Evolutionary conservation across 495 filamentous ascomycete genomes (phyloP).

Genomic region (Physcia stellaris): DNA sequence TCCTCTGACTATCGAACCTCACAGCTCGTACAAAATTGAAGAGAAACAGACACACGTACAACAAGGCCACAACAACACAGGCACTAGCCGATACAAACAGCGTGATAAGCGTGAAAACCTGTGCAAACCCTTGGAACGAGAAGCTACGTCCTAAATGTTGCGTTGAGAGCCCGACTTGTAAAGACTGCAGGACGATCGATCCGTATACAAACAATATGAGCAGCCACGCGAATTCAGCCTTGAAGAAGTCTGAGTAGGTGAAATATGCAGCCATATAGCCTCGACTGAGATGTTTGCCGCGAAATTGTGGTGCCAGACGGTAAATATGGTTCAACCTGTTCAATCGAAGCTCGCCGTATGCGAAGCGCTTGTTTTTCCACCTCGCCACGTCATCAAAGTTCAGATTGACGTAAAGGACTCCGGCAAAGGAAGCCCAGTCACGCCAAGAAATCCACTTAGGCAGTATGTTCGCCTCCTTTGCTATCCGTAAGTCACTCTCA

Average conservation of each 20-base stretch:
- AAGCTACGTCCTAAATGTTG: conserved; percentile 24
- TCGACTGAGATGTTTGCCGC: conserved; percentile 9
- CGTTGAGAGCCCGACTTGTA: conserved; percentile 16
- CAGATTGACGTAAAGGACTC: conserved; percentile 5
- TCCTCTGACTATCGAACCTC: too few species aligned
- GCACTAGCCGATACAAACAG: conserved; percentile 19
- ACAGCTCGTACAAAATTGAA: too few species aligned
- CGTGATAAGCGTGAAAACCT: conserved; percentile 40
- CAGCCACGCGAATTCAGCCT: conserved; percentile 10
- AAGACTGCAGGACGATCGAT: conserved; percentile 16
- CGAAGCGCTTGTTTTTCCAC: conserved; percentile 22
- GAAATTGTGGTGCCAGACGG: neutral
- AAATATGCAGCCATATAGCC: conserved; percentile 10
- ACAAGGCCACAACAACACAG: neutral
- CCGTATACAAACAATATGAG: conserved; percentile 19
- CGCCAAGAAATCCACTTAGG: conserved; percentile 20
- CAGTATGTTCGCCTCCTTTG: conserved; percentile 22
- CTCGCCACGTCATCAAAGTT: conserved; percentile 9
- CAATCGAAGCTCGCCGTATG: conserved; percentile 32
- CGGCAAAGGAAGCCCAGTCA: conserved; percentile 11
- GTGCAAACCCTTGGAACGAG: conserved; percentile 32
- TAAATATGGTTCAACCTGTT: conserved; percentile 25
- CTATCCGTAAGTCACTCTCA: conserved; percentile 30
- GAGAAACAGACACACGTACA: neutral
- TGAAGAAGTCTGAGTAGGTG: conserved; percentile 16